Evolutionary conservation across 2,329 filamentous ascomycete species (phyloP), one percentile per base, ranked within the genome.

Genomic region (Mycosphaerella sp.): DNA sequence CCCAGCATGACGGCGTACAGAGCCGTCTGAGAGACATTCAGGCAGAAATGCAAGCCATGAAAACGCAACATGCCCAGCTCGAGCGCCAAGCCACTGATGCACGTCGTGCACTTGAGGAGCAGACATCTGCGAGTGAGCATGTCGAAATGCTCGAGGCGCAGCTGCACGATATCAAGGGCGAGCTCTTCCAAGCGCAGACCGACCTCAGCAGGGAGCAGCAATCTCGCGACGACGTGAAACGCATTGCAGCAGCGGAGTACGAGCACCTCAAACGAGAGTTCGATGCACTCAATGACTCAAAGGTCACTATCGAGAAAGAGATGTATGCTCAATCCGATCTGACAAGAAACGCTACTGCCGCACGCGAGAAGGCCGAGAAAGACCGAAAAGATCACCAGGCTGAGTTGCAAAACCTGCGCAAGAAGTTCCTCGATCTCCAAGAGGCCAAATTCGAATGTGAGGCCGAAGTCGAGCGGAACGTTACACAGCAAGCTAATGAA

Each of bases 291-390:
- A 95, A 95, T 64, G 90, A 96, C 59, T 85, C 89, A 29, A 98
- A 98, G 72, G 95, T 96, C 64, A 95, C 85, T 45, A 95, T 98
- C 59, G 92, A 98, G 71, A 97, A 96, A 70, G 92, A 97, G 71
- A 85, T 98, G 69, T 97, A 97, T 68, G 86, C 88, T 4, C 92
- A 97, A 67, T 91, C 96, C 70, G 92, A 98, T 67, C 87, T 88
- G 9, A 80, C 96, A 44, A 84, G 93, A 38, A 83, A 92, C 51
- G 88, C 90, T 9, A 89, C 86, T 61, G 90, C 95, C 69, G 86
- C 88, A 45, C 83, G 89, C 32, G 79, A 84, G 4, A 81, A 83
- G 4, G 89, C 89, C 0, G 92, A 98, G 68, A 83, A 86, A 60
- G 89, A 95, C 66, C 87, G 91, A 2, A 93, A 95, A 66, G 89